A percentile compares a stretch with the other conserved stretches of the same genome.
phyloP scores from a whole-genome alignment of 768 basidiomycete species.

The Clavaria fumosa region DNA sequence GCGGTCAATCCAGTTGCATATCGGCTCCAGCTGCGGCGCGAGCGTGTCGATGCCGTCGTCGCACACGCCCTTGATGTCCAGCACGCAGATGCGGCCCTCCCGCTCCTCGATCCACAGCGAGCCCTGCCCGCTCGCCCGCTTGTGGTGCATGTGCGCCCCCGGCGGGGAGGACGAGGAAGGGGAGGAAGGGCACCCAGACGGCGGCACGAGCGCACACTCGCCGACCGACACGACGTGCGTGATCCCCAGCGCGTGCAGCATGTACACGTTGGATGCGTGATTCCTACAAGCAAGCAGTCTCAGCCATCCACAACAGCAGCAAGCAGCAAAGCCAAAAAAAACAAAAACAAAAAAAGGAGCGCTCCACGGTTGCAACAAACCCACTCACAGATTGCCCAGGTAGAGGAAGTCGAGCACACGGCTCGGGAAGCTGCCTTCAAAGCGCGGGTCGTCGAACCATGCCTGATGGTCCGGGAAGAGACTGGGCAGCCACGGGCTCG shows the following conservation, averaged over 20 bases:
- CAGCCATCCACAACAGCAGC: background rate
- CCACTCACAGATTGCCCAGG: slow-evolving; percentile 87
- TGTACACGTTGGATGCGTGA: slow-evolving; percentile 87
- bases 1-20: slow-evolving; percentile 88
- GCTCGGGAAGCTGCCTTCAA: slow-evolving; percentile 93
- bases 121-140: slow-evolving; percentile 39
- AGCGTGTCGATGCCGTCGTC: slow-evolving; percentile 96
- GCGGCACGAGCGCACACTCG: slow-evolving; percentile 82
- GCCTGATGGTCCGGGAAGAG: slow-evolving; percentile 59
- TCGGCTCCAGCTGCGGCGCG: slow-evolving; percentile 72
- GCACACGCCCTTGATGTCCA: slow-evolving; percentile 84
- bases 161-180: slow-evolving; percentile 11
- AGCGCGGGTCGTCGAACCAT: slow-evolving; percentile 91
- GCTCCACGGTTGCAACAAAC: no score
- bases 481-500: slow-evolving; percentile 48
- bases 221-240: slow-evolving; percentile 96
- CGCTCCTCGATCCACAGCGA: slow-evolving; percentile 80
- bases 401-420: slow-evolving; percentile 87
- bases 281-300: slow-evolving; percentile 36
- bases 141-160: slow-evolving; percentile 25
- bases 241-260: slow-evolving; percentile 91
- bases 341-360: slow-evolving; percentile 9
- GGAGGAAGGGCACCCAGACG: slow-evolving; percentile 28
- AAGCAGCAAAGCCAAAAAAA: slow-evolving; percentile 1
- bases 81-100: slow-evolving; percentile 78